Evolutionary conservation across 768 basidiomycete species (phyloP), one percentile per base, ranked within the genome.

Genomic region (Suillus cothurnatus): DNA sequence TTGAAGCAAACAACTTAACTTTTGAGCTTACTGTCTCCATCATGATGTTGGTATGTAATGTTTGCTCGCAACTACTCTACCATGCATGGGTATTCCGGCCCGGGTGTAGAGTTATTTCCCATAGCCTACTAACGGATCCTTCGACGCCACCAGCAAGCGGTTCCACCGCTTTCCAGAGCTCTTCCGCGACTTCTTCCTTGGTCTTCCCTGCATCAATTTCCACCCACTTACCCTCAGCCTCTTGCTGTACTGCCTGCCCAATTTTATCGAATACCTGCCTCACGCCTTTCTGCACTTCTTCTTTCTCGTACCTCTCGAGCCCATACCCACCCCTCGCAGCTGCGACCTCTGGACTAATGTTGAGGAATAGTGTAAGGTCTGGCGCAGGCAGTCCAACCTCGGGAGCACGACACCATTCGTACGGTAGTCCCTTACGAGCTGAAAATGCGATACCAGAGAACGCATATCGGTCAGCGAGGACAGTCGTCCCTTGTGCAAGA

Each of bases 391-490:
- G 88, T 9, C 86, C 85, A n/a, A 88, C 78, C 69, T 99, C 97
- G 6, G 96, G 95, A 1, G 88, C 80, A 58, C 87, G 84, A 74
- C 95, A 97, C 93, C 94, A 99, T 19, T 86, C 82, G 69, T 89
- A 91, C 0, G 90, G 80, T 58, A 97, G 84, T 41, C 81, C 81
- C 69, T 91, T 90, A 21, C 88, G 81, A 1, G 85, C 83, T 17
- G 90, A 90, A 75, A 98, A 99, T 2, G 94, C 95, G 68, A 95
- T 90, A 0, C 97, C 97, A 3, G 96, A 99, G 78, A 98, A 99
- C 1, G 95, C 93, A 74, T 99, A 99, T 50, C 97, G 85, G 75
- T 99, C 97, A 71, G 93, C 94, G 53, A 99, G 78, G 72, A 99
- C 81, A 0, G 86, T 85, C 4, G 87, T 91, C 0, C 95, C 94